A percentile compares a stretch with the other conserved stretches of the same genome.
Evolutionary conservation across 768 basidiomycete genomes (phyloP).

Genomic region (Mycena floridula): DNA sequence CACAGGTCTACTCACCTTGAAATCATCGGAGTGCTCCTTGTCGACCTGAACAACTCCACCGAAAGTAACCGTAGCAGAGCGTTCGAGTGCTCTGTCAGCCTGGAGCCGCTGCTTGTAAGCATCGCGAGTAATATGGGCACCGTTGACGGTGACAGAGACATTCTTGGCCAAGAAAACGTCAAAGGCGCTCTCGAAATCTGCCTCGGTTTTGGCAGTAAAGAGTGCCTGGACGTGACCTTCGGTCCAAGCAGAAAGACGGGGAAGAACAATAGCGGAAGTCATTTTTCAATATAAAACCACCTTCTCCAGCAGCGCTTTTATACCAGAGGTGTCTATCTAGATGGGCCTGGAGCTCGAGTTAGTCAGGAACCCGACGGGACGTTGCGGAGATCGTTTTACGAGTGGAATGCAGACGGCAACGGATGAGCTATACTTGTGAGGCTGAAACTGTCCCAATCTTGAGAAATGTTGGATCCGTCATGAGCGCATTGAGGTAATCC

Average conservation of each 20-base stretch:
- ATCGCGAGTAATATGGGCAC: neutral
- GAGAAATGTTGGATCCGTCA: no score
- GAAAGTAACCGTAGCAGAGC: neutral
- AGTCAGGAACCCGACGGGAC: no score
- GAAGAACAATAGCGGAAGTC: neutral
- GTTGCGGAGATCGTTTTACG: no score
- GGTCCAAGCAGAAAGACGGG: neutral
- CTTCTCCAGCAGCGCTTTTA: no score
- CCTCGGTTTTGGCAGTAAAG: neutral
- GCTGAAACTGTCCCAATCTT: no score
- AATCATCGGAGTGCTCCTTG: neutral
- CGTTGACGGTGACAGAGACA: neutral
- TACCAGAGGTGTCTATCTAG: no score
- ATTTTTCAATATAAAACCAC: slow-evolving; percentile 3
- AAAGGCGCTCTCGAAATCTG: neutral
- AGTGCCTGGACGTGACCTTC: neutral
- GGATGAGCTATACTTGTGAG: no score
- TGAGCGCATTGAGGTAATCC: no score
- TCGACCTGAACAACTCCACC: neutral
- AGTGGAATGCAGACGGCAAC: no score
- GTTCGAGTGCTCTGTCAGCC: neutral
- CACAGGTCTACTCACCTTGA: neutral
- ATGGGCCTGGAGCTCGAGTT: no score
- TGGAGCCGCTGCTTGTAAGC: neutral
- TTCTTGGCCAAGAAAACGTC: neutral